Evolutionary conservation across 2,329 filamentous ascomycete species (phyloP).

Genomic region (Clonostachys solani): DNA sequence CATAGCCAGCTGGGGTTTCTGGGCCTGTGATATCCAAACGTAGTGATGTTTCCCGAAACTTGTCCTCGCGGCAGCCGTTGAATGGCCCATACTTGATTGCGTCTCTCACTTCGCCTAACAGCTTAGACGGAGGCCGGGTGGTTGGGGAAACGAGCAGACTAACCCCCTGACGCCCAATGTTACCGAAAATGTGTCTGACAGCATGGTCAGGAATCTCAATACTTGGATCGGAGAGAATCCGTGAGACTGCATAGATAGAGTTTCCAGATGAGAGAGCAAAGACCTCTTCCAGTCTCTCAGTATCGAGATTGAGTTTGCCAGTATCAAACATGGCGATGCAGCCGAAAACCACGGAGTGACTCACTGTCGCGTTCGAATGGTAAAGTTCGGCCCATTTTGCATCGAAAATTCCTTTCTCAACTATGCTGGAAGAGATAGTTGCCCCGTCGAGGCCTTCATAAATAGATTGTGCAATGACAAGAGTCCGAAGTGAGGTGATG

Average conservation of each 20-base stretch:
- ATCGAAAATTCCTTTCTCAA: not conserved
- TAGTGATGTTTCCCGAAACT: not conserved
- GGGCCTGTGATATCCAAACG: not conserved
- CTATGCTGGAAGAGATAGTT: not conserved
- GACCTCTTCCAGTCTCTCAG: not conserved
- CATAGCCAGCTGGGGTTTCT: not conserved
- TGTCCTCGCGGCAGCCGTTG: not conserved
- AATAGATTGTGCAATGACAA: not conserved
- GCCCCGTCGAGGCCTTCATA: not conserved
- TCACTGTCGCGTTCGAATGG: not conserved
- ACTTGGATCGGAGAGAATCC: not conserved
- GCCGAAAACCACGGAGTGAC: not conserved
- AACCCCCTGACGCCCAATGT: not conserved
- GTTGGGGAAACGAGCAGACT: not conserved
- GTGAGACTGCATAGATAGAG: not conserved
- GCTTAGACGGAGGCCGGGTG: not conserved
- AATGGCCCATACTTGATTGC: not conserved
- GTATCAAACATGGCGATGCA: constrained; percentile 1
- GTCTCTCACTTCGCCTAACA: not conserved
- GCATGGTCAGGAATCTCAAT: not conserved
- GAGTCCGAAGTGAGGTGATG: not conserved
- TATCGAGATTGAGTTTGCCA: not conserved
- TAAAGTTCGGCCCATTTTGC: not conserved
- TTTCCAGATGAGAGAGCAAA: not conserved
- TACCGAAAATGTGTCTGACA: not conserved